phyloP scores from a whole-genome alignment of 108 stramenopile species.

The Skeletonema potamos region DNA sequence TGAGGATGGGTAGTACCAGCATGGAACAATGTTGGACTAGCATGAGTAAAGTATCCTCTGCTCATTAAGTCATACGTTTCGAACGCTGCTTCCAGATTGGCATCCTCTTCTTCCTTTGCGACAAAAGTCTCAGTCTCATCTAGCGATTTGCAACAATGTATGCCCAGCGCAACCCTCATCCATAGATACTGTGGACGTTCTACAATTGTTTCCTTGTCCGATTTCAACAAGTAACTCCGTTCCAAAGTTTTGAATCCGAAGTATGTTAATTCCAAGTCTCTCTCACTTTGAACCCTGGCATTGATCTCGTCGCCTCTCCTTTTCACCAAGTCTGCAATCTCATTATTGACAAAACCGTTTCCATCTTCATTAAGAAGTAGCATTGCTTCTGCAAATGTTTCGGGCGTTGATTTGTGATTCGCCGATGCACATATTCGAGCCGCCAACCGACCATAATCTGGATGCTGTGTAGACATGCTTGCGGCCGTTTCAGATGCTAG shows the following conservation, averaged over 20 bases:
- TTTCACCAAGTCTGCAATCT: constrained; percentile 69
- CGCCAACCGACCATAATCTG: constrained; percentile 90
- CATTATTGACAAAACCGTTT: constrained; percentile 74
- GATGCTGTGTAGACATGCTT: constrained; percentile 92
- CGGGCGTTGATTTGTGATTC: constrained; percentile 86
- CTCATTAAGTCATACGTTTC: constrained; percentile 96
- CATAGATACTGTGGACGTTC: constrained; percentile 97
- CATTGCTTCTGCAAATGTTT: constrained; percentile 83
- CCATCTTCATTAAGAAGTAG: constrained; percentile 52
- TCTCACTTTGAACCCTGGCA: constrained; percentile 64
- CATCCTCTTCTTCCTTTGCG: constrained; percentile 48
- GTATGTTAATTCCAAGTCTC: constrained; percentile 90
- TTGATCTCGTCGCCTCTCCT: constrained; percentile 65
- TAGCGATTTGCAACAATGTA: constrained; percentile 69
- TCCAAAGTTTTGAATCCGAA: constrained; percentile 99
- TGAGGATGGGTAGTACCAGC: constrained; percentile 96
- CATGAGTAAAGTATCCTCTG: constrained; percentile 93
- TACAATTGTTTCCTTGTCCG: constrained; percentile 52
- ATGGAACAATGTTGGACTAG: constrained; percentile 97
- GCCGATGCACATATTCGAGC: constrained; percentile 86
- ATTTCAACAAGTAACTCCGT: constrained; percentile 77
- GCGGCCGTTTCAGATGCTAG: constrained; percentile 95
- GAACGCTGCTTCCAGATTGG: constrained; percentile 81
- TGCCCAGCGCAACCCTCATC: constrained; percentile 98
- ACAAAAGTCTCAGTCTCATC: constrained; percentile 1